Conservation (phyloP, 1,284 basidiomycete genomes). For the Calocybe gambosa region DNA sequence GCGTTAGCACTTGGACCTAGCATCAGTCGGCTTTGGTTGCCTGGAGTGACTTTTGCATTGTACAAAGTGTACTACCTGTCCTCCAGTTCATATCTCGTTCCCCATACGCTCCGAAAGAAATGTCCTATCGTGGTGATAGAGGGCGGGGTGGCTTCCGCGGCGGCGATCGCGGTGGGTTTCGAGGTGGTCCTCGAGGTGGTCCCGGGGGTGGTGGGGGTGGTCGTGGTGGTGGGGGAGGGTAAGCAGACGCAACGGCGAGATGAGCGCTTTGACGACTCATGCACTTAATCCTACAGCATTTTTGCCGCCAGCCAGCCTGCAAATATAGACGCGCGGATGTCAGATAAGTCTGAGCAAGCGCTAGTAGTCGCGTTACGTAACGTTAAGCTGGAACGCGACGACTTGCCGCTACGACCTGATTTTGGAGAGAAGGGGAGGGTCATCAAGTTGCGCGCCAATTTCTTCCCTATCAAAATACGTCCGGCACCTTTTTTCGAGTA, state of each 20-base stretch:
- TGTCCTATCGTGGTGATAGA: slow-evolving; percentile 27
- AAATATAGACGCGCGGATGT: slow-evolving; percentile 53
- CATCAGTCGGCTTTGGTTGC: slow-evolving; percentile 13
- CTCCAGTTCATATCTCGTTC: background rate
- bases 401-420: slow-evolving; percentile 61
- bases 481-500: slow-evolving; percentile 64
- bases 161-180: slow-evolving; percentile 24
- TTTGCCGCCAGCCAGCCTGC: slow-evolving; percentile 44
- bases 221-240: slow-evolving; percentile 44
- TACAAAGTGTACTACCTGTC: background rate
- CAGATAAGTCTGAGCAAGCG: slow-evolving; percentile 48
- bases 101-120: slow-evolving; percentile 5
- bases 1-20: slow-evolving; percentile 14
- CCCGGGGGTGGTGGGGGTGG: slow-evolving; percentile 7
- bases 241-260: slow-evolving; percentile 17
- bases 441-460: slow-evolving; percentile 68
- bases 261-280: slow-evolving; percentile 6
- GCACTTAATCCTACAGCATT: slow-evolving; percentile 35
- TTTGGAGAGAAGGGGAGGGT: slow-evolving; percentile 54
- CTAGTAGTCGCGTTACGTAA: slow-evolving; percentile 46
- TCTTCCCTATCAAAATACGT: slow-evolving; percentile 64
- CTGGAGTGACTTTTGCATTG: slow-evolving; percentile 12
- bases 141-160: slow-evolving; percentile 24
- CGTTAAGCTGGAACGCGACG: slow-evolving; percentile 36
- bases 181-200: slow-evolving; percentile 15